Conservation (phyloP, 495 filamentous ascomycete species). For the Tuber aestivum region DNA sequence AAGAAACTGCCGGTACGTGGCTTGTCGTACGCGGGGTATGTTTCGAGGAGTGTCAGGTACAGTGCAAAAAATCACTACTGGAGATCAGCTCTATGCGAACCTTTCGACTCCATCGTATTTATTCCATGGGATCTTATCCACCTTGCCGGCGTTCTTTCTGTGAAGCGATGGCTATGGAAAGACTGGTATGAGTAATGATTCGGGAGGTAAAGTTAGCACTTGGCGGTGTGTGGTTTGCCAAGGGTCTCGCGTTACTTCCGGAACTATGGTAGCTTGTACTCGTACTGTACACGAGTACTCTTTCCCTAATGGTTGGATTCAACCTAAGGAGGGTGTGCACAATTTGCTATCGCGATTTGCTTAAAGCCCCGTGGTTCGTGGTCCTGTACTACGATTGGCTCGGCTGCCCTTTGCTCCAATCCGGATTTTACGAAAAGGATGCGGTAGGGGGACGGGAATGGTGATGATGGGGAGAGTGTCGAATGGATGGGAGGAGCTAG, state of each 20-base stretch:
- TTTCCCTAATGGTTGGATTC: no score
- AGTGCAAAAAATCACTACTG: not conserved
- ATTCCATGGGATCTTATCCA: no score
- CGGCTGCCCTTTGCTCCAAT: not conserved
- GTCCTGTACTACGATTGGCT: fast-evolving
- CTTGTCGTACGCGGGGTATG: not conserved
- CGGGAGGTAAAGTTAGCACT: not conserved
- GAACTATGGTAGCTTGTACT: not conserved
- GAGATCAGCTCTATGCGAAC: no score
- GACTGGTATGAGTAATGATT: not conserved
- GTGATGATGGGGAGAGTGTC: not conserved
- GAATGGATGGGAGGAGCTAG: not conserved
- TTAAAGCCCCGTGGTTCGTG: not conserved
- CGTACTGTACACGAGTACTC: no score
- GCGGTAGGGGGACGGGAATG: not conserved
- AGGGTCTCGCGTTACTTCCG: not conserved
- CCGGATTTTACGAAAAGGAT: not conserved
- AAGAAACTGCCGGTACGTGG: no score
- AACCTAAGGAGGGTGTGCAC: not conserved
- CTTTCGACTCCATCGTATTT: not conserved
- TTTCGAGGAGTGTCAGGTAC: not conserved
- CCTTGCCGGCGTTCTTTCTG: not conserved
- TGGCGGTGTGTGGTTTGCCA: not conserved
- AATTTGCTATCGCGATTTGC: not conserved
- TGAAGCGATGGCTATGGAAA: no score